Conservation (phyloP, 768 basidiomycete genomes). For the Boletus huronensis region DNA sequence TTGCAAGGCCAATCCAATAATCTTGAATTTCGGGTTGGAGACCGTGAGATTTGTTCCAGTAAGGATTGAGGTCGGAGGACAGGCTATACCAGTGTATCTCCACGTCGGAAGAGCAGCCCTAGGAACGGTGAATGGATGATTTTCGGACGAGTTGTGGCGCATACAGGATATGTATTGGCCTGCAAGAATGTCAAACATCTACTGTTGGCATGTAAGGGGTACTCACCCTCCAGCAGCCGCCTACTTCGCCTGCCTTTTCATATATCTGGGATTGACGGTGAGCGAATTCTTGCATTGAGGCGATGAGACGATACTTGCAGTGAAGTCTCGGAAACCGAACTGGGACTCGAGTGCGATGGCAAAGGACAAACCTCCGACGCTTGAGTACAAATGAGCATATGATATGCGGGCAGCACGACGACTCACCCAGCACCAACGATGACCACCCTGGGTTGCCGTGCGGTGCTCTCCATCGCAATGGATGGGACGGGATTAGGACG, state of each 20-base stretch:
- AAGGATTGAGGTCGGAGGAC: slow-evolving; percentile 44
- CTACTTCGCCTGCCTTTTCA: slow-evolving; percentile 43
- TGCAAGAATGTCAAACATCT: slow-evolving; percentile 9
- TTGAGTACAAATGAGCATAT: slow-evolving; percentile 11
- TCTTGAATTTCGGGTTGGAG: slow-evolving; percentile 40
- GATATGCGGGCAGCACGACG: background rate
- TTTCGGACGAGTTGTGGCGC: background rate
- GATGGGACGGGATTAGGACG: background rate
- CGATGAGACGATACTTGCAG: slow-evolving; percentile 25
- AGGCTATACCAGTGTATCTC: slow-evolving; percentile 42
- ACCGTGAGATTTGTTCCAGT: slow-evolving; percentile 44
- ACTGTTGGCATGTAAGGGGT: background rate
- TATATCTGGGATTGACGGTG: slow-evolving; percentile 33
- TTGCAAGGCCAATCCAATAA: slow-evolving; percentile 41
- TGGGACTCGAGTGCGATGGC: slow-evolving; percentile 42
- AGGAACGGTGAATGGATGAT: background rate
- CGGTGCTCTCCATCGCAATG: background rate
- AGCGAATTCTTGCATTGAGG: background rate
- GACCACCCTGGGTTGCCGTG: slow-evolving; percentile 12
- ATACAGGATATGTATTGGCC: slow-evolving; percentile 30
- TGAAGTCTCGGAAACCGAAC: slow-evolving; percentile 39
- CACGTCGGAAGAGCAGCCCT: slow-evolving; percentile 47
- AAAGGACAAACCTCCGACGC: slow-evolving; percentile 41
- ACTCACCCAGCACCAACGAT: slow-evolving; percentile 25
- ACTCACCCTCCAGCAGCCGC: slow-evolving; percentile 53